These are phyloP conservation scores for Aureobasidium sp. DNA, from an alignment of 2,329 filamentous ascomycete species.

Conservation along the genomic window DNA sequence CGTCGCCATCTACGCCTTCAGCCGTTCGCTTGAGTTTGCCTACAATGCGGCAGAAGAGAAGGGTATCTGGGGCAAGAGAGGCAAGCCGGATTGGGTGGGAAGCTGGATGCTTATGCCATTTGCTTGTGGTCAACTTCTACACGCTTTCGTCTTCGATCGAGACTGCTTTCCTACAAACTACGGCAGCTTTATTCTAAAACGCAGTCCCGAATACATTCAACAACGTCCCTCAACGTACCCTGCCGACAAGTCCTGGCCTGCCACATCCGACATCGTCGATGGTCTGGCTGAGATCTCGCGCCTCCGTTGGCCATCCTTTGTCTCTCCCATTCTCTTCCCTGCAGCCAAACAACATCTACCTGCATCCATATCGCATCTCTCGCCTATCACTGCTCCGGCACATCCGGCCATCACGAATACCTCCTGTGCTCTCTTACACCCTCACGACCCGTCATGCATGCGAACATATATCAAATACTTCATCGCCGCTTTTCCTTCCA, in stretches of 20 bases:
- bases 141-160: conserved; percentile 44
- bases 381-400: conserved; percentile 71
- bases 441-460: conserved; percentile 76
- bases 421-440: conserved; percentile 85
- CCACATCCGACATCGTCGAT: conserved; percentile 66
- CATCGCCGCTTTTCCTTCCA: conserved; percentile 69
- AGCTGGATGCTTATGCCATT: conserved; percentile 45
- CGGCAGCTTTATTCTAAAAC: conserved; percentile 57
- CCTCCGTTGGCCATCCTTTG: conserved; percentile 78
- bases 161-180: conserved; percentile 48
- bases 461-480: conserved; percentile 84
- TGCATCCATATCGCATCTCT: conserved; percentile 55
- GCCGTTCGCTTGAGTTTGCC: conserved; percentile 72
- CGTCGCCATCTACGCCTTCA: conserved; percentile 72
- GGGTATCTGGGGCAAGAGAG: conserved; percentile 31
- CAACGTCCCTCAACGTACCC: conserved; percentile 61
- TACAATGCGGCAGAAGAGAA: conserved; percentile 73
- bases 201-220: conserved; percentile 74
- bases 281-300: conserved; percentile 72
- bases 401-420: conserved; percentile 80
- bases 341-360: conserved; percentile 49
- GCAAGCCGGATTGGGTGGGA: conserved; percentile 58
- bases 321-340: conserved; percentile 82
- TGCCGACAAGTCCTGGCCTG: conserved; percentile 61
- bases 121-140: conserved; percentile 40